Base-by-base conservation (phyloP, 1,139 yeast species). In the Saccharomyces hybrid region DNA sequence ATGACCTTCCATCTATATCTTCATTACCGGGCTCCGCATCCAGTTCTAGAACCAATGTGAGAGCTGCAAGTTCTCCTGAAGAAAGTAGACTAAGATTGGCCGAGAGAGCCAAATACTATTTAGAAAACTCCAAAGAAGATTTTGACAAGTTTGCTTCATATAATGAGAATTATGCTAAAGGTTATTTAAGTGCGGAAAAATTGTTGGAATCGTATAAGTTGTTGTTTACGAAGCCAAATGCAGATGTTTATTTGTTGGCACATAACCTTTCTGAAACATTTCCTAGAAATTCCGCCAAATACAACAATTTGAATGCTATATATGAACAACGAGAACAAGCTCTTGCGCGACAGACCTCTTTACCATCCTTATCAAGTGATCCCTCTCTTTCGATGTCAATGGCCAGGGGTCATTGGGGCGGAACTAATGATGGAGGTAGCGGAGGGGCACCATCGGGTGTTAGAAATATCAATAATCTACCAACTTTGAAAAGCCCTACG, bases 71-170 rank as follows among this genome's bases (percentile, higher is more conserved):
- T 49, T 54, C 66, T 13, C 65, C 73, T 9, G 84, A 80, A 41
- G 73, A 79, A 46, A 86, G 83, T 60, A 78, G 75, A 61, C 74
- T 78, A 66, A 77, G 97, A 59, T 76, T 90, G 47, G 95, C 88
- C 60, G 96, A 89, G 67, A 78, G 97, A 63, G 97, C 96, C 0
- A 83, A 84, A 67, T 89, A 85, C 68, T 86, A 86, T 65, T 73
- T 88, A 55, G 77, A 80, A 53, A 82, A 85, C 60, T 78, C 83
- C 42, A 70, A 71, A 5, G 68, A 70, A 9, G 74, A 75, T 41
- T 75, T 83, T 60, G 71, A 75, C 11, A 68, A 73, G 53, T 89
- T 89, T 66, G 68, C 71, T 31, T 70, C 72, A 1, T 58, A 80
- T 23, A 87, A 85, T 65, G 71, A 72, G 26, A 68, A 73, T 13